Evolutionary conservation across 1,139 yeast species (phyloP).

Genomic region (Geotrichum reessii): DNA sequence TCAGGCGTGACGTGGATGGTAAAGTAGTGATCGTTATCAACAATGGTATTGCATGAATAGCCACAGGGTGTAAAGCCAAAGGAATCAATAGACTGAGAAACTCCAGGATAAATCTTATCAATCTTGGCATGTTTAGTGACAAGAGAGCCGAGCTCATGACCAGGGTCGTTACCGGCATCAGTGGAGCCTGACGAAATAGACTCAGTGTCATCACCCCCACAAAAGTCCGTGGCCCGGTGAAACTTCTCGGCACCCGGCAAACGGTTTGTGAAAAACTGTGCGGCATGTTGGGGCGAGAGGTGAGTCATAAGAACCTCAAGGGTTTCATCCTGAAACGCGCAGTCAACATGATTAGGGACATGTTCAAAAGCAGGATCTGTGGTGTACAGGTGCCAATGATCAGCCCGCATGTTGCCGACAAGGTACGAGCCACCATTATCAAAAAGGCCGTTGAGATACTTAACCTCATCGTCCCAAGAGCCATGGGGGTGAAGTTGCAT

Average conservation of each 20-base stretch:
- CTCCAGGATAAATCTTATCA: slow-evolving; percentile 50
- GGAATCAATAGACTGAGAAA: slow-evolving; percentile 53
- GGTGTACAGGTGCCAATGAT: slow-evolving; percentile 87
- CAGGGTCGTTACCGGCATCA: slow-evolving; percentile 48
- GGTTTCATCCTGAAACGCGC: slow-evolving; percentile 57
- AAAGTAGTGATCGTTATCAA: slow-evolving; percentile 60
- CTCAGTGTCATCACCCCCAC: slow-evolving; percentile 21
- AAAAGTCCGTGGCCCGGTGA: slow-evolving; percentile 34
- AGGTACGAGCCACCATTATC: slow-evolving; percentile 61
- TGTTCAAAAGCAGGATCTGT: slow-evolving; percentile 38
- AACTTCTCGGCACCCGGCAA: slow-evolving; percentile 38
- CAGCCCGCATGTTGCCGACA: slow-evolving; percentile 73
- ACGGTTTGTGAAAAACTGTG: slow-evolving; percentile 56
- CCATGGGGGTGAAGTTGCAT: slow-evolving; percentile 76
- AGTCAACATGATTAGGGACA: slow-evolving; percentile 12
- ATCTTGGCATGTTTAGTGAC: slow-evolving; percentile 60
- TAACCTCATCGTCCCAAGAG: slow-evolving; percentile 79
- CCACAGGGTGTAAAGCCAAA: slow-evolving; percentile 97
- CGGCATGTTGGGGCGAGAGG: slow-evolving; percentile 53
- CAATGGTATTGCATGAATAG: slow-evolving; percentile 77
- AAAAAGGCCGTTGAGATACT: slow-evolving; percentile 59
- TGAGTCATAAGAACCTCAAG: slow-evolving; percentile 91
- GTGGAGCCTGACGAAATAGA: slow-evolving; percentile 15
- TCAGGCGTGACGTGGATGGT: slow-evolving; percentile 96
- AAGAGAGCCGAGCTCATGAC: slow-evolving; percentile 66